phyloP scores from a whole-genome alignment of 148 eudicot genomes.

The Euryodendron excelsum region DNA sequence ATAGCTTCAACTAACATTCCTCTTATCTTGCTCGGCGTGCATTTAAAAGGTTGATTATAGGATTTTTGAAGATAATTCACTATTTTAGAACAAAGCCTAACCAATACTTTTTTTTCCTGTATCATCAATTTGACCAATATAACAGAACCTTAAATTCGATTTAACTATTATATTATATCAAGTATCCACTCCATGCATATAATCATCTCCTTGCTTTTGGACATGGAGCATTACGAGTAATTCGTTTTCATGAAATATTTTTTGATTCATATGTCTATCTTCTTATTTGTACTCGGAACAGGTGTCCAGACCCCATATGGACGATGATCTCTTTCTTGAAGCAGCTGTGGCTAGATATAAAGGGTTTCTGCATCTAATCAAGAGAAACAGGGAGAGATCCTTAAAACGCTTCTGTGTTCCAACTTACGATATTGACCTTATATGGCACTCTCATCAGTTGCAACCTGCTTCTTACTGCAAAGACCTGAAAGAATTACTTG shows the following conservation, averaged over 20 bases:
- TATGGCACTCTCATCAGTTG: constrained; percentile 97
- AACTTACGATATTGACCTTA: constrained; percentile 91
- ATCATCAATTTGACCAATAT: background rate
- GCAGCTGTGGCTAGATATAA: constrained; percentile 92
- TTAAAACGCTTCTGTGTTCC: constrained; percentile 76
- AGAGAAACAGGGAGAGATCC: constrained; percentile 62
- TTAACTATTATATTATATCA: background rate
- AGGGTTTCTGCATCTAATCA: constrained; percentile 86
- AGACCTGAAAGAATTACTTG: constrained; percentile 56
- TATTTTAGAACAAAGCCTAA: background rate
- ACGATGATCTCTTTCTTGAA: constrained; percentile 60
- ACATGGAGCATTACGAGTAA: background rate
- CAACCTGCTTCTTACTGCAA: constrained; percentile 64
- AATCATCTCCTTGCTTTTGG: background rate
- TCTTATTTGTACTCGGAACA: constrained; percentile 19
- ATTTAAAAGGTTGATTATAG: background rate
- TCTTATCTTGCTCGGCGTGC: background rate
- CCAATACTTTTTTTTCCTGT: background rate
- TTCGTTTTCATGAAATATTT: background rate
- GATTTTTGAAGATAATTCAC: background rate
- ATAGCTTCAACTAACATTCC: background rate
- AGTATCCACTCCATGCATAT: background rate
- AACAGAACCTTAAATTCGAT: background rate
- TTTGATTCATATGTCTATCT: background rate
- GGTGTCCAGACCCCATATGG: constrained; percentile 78